Base-by-base conservation (phyloP, 2,329 filamentous ascomycete species). In the Colletotrichum falcatum region DNA sequence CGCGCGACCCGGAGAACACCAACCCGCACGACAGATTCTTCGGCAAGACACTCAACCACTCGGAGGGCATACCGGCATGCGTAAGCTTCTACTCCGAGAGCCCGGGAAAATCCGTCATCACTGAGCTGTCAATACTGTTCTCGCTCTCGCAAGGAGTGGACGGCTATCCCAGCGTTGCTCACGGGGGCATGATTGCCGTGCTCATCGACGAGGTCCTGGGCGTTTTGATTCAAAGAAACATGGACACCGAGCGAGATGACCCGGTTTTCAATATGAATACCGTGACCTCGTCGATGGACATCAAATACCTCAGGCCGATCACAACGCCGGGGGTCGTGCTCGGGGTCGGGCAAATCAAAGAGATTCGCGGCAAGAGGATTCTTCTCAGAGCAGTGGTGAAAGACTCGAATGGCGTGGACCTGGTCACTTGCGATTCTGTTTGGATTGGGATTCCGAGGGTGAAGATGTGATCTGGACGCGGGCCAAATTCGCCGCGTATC, bases 171-270 rank as follows among this genome's bases (percentile, higher is more conserved):
- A 74, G 74, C 9, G 68, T 82, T 12, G 70, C 81, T 2, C 81
- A 83, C 64, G 81, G 81, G 8, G 81, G 81, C 14, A 72, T 82
- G 55, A 74, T 76, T 11, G 77, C 78, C 44, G 74, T 81, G 6
- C 71, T 83, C 63, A 69, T 80, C 30, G 81, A 83, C 58, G 81
- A 83, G 75, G 73, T 78, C 6, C 78, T 81, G 72, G 80, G 80
- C 4, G 74, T 75, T 2, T 67, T 83, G 23, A 77, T 79, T 28
- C 81, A 82, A 60, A 73, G 82, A 8, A 83, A 83, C 35, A 65
- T 72, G 26, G 77, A 76, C 0, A 72, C 82, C 46, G 76, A 76
- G 2, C 81, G 82, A 68, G 65, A 76, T 1, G 76, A 75, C 0
- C 71, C 74, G 16, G 72, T 76, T 0, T 80, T 78, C 51, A 72